These are phyloP conservation scores for Silene uniflora DNA, from an alignment of 148 eudicot genomes.

Conservation along the genomic window DNA sequence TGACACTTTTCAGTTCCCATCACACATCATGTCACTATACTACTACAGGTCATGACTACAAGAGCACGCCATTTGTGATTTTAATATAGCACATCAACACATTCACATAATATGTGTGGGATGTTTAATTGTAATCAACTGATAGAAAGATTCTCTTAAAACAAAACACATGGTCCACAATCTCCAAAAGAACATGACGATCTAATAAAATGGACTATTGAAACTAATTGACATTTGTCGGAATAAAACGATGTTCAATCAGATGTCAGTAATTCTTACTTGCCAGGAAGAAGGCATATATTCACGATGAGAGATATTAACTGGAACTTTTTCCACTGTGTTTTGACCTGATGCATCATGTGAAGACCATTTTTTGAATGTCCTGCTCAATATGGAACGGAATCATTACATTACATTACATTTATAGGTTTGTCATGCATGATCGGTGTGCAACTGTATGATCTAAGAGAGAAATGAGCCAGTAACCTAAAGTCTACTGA, in stretches of 20 bases:
- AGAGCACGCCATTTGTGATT: background rate
- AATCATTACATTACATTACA: background rate
- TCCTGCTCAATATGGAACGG: conserved; percentile 32
- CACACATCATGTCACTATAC: conserved; percentile 1
- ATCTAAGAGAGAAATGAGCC: background rate
- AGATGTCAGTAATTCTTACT: conserved; percentile 33
- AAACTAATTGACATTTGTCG: background rate
- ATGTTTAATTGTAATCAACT: too few species aligned
- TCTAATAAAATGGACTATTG: background rate
- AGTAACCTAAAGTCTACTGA: background rate
- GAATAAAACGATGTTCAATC: background rate
- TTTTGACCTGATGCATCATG: conserved; percentile 30
- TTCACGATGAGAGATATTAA: conserved; percentile 47
- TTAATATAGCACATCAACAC: too few species aligned
- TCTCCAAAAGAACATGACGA: background rate
- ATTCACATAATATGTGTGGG: too few species aligned
- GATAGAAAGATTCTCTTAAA: background rate
- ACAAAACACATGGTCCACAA: background rate
- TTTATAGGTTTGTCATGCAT: background rate
- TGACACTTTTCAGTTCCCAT: background rate
- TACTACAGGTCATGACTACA: background rate
- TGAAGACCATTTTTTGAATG: conserved; percentile 40
- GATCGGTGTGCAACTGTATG: background rate
- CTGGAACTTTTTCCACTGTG: conserved; percentile 32
- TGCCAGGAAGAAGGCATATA: conserved; percentile 92